Base-by-base conservation (phyloP, 495 filamentous ascomycete species). In the Daldinia grandis region DNA sequence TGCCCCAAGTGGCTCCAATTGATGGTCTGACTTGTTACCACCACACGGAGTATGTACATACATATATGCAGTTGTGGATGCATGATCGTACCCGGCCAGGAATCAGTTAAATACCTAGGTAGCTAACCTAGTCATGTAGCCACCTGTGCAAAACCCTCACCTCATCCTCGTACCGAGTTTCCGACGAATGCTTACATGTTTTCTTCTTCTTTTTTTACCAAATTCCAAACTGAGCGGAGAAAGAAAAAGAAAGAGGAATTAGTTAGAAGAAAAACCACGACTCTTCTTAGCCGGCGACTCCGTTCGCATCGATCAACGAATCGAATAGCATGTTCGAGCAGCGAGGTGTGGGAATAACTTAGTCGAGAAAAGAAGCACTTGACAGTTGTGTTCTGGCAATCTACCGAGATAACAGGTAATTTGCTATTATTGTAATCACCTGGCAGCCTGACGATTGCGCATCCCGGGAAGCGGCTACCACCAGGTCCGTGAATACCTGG, bases 61-160 rank as follows among this genome's bases (percentile, higher is more conserved):
- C 27, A 19, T 9, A n/a, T 44, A 31, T 33, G 14, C 27, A 56
- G 53, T 19, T 35, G 30, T 35, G n/a, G 27, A 56, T 35, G 15
- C 28, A 56, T 56, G 53, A 33, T 51, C 25, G 19, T 58, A 53
- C 63, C 55, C 35, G 61, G 60, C 37, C 47, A 50, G 42, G 28
- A 54, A 58, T 62, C 40, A 57, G 62, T 63, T 58, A 63, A 69
- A 69, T 57, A n/a, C n/a, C n/a, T n/a, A n/a, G n/a, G n/a, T n/a
- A 62, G 21, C 24, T 58, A 31, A 62, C 7, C 30, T 58, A 40
- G 28, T 9, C 31, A 58, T 25, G 51, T 62, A 61, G 50, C 64
- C 58, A 68, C 64, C 57, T 68, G 42, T 10, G 44, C 24, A 19
- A 40, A 66, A 58, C 55, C 47, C 49, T 61, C 57, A 67, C 37